These are phyloP conservation scores for Tuber magnatum DNA, from an alignment of 495 filamentous ascomycete genomes.

Conservation along the genomic window DNA sequence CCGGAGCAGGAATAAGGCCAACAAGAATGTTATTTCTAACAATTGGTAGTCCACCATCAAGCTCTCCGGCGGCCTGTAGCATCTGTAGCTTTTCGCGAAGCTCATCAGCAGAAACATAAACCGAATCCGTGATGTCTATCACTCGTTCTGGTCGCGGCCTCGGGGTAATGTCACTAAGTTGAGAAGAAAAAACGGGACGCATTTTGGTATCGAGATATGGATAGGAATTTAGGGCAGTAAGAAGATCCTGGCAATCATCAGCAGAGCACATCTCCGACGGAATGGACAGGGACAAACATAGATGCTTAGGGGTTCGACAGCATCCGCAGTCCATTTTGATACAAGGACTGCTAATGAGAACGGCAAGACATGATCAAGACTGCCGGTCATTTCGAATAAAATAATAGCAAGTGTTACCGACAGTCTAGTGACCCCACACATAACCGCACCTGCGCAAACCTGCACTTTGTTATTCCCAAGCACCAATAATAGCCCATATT, in stretches of 20 bases:
- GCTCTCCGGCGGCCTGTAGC: conserved; percentile 75
- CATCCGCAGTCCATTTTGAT: conserved; percentile 96
- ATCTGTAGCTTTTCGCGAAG: conserved; percentile 73
- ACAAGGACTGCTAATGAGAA: conserved; percentile 90
- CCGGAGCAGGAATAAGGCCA: conserved; percentile 86
- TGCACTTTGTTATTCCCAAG: conserved; percentile 12
- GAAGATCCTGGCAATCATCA: conserved; percentile 56
- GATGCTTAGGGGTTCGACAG: conserved; percentile 87
- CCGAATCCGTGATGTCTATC: conserved; percentile 79
- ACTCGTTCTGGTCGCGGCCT: conserved; percentile 63
- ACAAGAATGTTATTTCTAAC: conserved; percentile 70
- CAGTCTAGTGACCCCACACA: conserved; percentile 93
- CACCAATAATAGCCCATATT: background rate
- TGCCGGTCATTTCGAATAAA: conserved; percentile 90
- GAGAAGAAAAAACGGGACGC: conserved; percentile 76
- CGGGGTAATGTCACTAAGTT: conserved; percentile 77
- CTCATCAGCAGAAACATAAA: conserved; percentile 63
- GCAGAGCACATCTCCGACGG: background rate
- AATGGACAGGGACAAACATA: conserved; percentile 55
- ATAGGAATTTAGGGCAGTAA: conserved; percentile 96
- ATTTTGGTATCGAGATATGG: conserved; percentile 92
- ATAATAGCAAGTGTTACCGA: conserved; percentile 94
- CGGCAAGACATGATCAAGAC: conserved; percentile 86
- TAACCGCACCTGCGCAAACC: conserved; percentile 86
- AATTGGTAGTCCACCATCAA: conserved; percentile 88